Base-by-base conservation (phyloP, 208 protist species). In the Acanthamoeba royreba region DNA sequence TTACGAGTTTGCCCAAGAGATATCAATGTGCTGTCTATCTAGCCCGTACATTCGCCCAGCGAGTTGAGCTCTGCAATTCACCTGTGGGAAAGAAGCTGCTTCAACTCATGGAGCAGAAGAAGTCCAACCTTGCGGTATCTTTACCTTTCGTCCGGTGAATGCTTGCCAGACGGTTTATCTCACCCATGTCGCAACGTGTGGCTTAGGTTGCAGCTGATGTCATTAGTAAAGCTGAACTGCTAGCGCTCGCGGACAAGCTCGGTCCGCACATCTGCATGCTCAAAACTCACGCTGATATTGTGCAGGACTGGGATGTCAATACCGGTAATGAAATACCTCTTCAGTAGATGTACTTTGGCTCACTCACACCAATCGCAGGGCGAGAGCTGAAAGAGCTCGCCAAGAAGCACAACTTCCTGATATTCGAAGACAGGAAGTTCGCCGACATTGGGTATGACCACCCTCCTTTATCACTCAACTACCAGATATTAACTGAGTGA, bases 371-470 rank as follows among this genome's bases (percentile, higher is more conserved):
- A 9, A 55, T 55, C 45, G 49, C 85, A 91, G 85, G 85, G 42
- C 25, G 33, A 45, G 85, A 91, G 53, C 52, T 91, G 25, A 91
- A 90, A 31, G 46, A 38, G 17, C 69, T 98, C 5, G 95, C 97
- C 0, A 17, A 94, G 25, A 96, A 98, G 83, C 97, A 98, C 91
- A 91, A 98, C 40, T 98, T 98, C 94, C 61, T 98, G 17, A 97
- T 98, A 8, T 98, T 98, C 94, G 98, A 98, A 94, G 98, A 98
- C 77, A 77, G 98, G 63, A 98, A 98, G 92, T 98, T 98, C 91
- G 98, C 98, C 0, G 98, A 98, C 92, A 98, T 98, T 93, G 98
- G 97, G n/a, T 97, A 94, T n/a, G 77, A 19, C 35, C 53, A n/a
- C n/a, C n/a, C n/a, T 25, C 25, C 25, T 43, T 22, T 22, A 17